Evolutionary conservation across 768 basidiomycete genomes (phyloP).

Genomic region (Serendipita vermifera): DNA sequence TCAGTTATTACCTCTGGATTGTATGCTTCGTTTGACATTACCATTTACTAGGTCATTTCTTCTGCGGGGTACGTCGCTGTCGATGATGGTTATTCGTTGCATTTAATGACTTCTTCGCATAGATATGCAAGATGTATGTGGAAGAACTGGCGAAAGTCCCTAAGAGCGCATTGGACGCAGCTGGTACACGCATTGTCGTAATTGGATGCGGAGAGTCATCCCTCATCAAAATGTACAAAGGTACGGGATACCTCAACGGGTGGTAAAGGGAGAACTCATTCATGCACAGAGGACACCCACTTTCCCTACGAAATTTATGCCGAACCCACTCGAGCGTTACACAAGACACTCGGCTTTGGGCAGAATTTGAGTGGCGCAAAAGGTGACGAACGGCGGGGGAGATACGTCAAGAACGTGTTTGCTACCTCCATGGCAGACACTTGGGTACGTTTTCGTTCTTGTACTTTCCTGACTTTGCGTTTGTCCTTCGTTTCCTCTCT

Average conservation of each 20-base stretch:
- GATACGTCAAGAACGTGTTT: slow-evolving; percentile 18
- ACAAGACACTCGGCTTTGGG: slow-evolving; percentile 47
- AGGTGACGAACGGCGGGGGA: slow-evolving; percentile 19
- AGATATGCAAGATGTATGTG: slow-evolving; percentile 33
- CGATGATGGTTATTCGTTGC: no score
- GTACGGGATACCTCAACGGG: slow-evolving; percentile 21
- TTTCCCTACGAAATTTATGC: slow-evolving; percentile 38
- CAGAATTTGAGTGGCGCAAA: slow-evolving; percentile 27
- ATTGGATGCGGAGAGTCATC: slow-evolving; percentile 51
- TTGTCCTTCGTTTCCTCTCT: no score
- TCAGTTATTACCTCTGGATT: slow-evolving; percentile 3
- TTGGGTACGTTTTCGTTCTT: background rate
- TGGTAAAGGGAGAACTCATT: no score
- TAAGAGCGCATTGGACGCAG: slow-evolving; percentile 28
- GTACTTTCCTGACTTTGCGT: background rate
- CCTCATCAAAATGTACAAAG: slow-evolving; percentile 36
- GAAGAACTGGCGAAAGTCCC: slow-evolving; percentile 33
- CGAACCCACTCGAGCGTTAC: slow-evolving; percentile 48
- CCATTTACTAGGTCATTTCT: no score
- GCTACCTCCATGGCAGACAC: slow-evolving; percentile 12
- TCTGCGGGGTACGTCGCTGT: no score
- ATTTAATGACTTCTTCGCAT: background rate
- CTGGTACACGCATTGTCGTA: slow-evolving; percentile 33
- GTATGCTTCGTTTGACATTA: no score
- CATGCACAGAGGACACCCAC: no score